Evolutionary conservation across 345 rosid species (phyloP).

Genomic region (Rubroshorea leprosula): DNA sequence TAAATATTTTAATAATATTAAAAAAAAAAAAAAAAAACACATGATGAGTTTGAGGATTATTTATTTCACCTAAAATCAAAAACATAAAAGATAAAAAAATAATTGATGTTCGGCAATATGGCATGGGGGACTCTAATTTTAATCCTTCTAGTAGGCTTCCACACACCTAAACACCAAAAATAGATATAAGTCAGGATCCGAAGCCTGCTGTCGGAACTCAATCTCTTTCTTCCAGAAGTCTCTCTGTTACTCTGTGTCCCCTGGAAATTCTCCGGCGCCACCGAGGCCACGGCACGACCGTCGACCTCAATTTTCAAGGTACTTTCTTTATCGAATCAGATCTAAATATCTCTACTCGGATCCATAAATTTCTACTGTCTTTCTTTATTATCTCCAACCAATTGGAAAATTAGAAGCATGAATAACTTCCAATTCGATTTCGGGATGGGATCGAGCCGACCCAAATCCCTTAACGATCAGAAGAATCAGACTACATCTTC

Average conservation of each 20-base stretch:
- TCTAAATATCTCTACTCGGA: conserved; percentile 8
- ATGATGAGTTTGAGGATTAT: no score
- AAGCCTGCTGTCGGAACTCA: conserved; percentile 5
- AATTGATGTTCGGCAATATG: no score
- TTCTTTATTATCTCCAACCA: neutral
- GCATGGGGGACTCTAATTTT: no score
- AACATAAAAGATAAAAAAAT: no score
- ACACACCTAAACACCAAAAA: no score
- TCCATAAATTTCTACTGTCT: no score
- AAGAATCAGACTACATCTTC: conserved; percentile 47
- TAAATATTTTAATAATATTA: no score
- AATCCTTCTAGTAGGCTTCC: no score
- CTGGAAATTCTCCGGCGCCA: neutral
- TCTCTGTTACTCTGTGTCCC: neutral
- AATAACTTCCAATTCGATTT: conserved; percentile 66
- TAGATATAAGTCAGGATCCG: no score
- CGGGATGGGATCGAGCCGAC: conserved; percentile 65
- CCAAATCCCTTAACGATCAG: conserved; percentile 62
- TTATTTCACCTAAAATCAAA: no score
- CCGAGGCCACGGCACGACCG: neutral
- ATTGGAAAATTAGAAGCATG: conserved; percentile 24
- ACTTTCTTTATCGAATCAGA: conserved; percentile 10
- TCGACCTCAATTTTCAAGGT: conserved; percentile 13
- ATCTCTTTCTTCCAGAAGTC: neutral
- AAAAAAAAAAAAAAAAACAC: no score